phyloP scores from a whole-genome alignment of 441 rosid species.

The Macaranga tanarius region DNA sequence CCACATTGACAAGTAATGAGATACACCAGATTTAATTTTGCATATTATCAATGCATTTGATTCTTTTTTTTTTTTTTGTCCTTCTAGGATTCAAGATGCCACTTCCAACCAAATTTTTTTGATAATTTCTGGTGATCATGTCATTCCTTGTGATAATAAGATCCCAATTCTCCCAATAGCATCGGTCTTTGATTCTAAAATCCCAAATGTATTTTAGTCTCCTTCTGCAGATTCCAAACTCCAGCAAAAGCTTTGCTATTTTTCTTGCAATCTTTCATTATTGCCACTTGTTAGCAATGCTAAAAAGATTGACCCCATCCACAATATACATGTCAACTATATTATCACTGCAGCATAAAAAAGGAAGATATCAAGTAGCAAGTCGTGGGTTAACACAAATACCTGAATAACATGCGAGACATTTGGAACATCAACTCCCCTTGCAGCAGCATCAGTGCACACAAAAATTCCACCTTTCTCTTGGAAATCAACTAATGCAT shows the following conservation, averaged over 20 bases:
- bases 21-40: neutral
- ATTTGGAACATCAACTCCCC: conserved; percentile 93
- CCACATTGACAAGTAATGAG: neutral
- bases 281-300: conserved; percentile 1
- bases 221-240: neutral
- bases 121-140: neutral
- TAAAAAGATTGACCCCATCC: neutral
- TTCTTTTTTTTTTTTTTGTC: no score
- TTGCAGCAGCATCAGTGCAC: conserved; percentile 98
- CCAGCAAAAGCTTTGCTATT: neutral
- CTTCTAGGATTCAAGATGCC: no score
- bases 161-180: neutral
- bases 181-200: conserved; percentile 4
- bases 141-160: neutral
- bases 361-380: neutral
- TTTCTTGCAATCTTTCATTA: neutral
- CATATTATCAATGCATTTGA: neutral
- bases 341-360: neutral
- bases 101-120: no score
- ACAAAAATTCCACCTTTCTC: conserved; percentile 84
- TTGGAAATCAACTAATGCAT: conserved; percentile 58
- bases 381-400: conserved; percentile 9
- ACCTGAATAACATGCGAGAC: conserved; percentile 95
- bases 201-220: neutral
- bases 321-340: neutral